Conservation (phyloP, 2,329 filamentous ascomycete genomes). For the Pezicula radicicola region DNA sequence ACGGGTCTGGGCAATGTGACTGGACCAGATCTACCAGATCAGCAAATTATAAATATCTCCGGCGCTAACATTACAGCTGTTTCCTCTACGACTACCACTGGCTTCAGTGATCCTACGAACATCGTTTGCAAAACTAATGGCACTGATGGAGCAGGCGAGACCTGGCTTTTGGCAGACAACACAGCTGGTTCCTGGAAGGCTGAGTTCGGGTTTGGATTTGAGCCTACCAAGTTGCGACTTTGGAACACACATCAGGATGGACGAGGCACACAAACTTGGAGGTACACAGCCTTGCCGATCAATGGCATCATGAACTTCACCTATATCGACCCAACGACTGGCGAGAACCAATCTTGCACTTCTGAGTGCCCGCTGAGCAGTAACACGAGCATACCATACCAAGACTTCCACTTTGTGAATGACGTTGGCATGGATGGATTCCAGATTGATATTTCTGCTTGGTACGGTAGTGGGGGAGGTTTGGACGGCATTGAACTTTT, state of each 20-base stretch:
- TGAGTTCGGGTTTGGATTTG: constrained; percentile 77
- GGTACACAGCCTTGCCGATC: constrained; percentile 80
- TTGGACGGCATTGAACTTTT: constrained; percentile 84
- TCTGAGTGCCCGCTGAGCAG: constrained; percentile 80
- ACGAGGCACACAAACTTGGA: constrained; percentile 83
- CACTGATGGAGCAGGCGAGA: constrained; percentile 66
- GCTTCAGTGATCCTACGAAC: constrained; percentile 73
- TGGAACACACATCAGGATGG: constrained; percentile 85
- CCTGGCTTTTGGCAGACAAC: constrained; percentile 78
- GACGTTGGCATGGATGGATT: constrained; percentile 84
- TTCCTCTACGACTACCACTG: constrained; percentile 57
- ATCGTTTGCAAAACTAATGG: constrained; percentile 76
- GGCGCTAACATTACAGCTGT: constrained; percentile 71
- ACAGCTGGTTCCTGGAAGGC: constrained; percentile 81
- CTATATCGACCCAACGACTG: constrained; percentile 73
- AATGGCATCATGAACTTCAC: constrained; percentile 96
- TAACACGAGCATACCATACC: constrained; percentile 62
- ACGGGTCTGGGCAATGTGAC: constrained; percentile 82
- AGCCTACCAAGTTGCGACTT: constrained; percentile 81
- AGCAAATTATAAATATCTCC: constrained; percentile 80
- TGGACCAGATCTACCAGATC: constrained; percentile 61
- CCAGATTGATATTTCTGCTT: constrained; percentile 79
- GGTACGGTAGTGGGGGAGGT: constrained; percentile 83
- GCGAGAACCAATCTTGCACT: constrained; percentile 70
- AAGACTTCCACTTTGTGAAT: constrained; percentile 93